Percentiles rank a stretch among this genome's conserved stretches.
Evolutionary conservation across 768 basidiomycete species (phyloP).

Genomic region (Russula olivacea): DNA sequence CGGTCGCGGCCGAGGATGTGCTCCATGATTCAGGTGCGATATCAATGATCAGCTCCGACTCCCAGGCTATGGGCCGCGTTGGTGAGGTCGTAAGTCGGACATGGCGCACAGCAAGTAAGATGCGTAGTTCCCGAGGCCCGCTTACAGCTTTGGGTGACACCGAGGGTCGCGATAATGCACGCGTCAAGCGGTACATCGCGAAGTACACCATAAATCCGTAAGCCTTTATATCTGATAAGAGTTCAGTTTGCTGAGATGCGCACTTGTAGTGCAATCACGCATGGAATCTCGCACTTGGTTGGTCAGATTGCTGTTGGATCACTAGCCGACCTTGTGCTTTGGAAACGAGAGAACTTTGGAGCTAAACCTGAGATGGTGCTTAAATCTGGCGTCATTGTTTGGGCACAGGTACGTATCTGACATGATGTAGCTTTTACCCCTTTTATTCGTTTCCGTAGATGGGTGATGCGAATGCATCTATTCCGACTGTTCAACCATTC

Average conservation of each 20-base stretch:
- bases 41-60: slow-evolving; percentile 93
- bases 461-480: slow-evolving; percentile 96
- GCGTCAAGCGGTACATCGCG: slow-evolving; percentile 91
- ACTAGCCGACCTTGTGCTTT: slow-evolving; percentile 91
- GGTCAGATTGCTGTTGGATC: slow-evolving; percentile 78
- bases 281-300: slow-evolving; percentile 83
- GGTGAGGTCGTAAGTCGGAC: slow-evolving; percentile 90
- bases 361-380: slow-evolving; percentile 89
- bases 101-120: slow-evolving; percentile 96
- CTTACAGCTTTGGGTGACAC: slow-evolving; percentile 62
- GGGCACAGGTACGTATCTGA: slow-evolving; percentile 58
- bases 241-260: neutral
- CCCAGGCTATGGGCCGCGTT: slow-evolving; percentile 97
- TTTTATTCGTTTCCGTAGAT: slow-evolving; percentile 46
- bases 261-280: slow-evolving; percentile 72
- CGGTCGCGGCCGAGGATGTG: slow-evolving; percentile 95
- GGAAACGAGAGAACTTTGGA: slow-evolving; percentile 94
- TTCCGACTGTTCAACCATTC: slow-evolving; percentile 91
- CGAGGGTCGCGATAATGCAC: slow-evolving; percentile 69
- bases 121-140: slow-evolving; percentile 75
- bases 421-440: neutral
- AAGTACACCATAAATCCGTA: slow-evolving; percentile 99
- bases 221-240: slow-evolving; percentile 32
- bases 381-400: slow-evolving; percentile 90
- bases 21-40: slow-evolving; percentile 91